Evolutionary conservation across 345 rosid genomes (phyloP).

Genomic region (Aegle marmelos): DNA sequence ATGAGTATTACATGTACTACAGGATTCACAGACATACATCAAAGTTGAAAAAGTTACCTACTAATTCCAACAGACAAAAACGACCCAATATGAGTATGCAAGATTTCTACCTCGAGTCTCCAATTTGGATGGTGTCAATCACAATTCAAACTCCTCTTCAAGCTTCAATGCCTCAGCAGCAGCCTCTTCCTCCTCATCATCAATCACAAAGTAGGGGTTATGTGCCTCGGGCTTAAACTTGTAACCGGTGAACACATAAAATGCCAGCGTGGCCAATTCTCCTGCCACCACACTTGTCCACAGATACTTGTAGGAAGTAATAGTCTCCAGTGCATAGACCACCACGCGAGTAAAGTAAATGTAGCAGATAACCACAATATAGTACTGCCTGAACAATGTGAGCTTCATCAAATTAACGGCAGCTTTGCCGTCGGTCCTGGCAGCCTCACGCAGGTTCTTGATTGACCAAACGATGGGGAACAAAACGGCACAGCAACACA

Average conservation of each 20-base stretch:
- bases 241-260: slow-evolving; percentile 84
- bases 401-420: slow-evolving; percentile 90
- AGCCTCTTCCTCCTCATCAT: slow-evolving; percentile 98
- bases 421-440: slow-evolving; percentile 90
- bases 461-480: slow-evolving; percentile 98
- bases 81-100: neutral
- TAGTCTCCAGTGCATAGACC: slow-evolving; percentile 83
- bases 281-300: slow-evolving; percentile 93
- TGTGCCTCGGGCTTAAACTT: slow-evolving; percentile 92
- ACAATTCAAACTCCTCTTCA: slow-evolving; percentile 95
- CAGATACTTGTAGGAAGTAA: slow-evolving; percentile 79
- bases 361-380: slow-evolving; percentile 91
- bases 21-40: slow-evolving; percentile 19
- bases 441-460: slow-evolving; percentile 92
- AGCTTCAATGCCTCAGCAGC: slow-evolving; percentile 92
- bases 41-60: slow-evolving; percentile 11
- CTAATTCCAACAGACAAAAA: neutral
- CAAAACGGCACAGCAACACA: slow-evolving; percentile 90
- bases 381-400: slow-evolving; percentile 92
- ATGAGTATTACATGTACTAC: slow-evolving; percentile 31
- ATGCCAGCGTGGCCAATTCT: slow-evolving; percentile 82
- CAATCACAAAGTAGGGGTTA: slow-evolving; percentile 90
- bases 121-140: slow-evolving; percentile 17
- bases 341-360: slow-evolving; percentile 93
- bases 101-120: slow-evolving; percentile 13